Evolutionary conservation across 192 early-diverging fungal species (phyloP).

Genomic region (Backusella sp.): DNA sequence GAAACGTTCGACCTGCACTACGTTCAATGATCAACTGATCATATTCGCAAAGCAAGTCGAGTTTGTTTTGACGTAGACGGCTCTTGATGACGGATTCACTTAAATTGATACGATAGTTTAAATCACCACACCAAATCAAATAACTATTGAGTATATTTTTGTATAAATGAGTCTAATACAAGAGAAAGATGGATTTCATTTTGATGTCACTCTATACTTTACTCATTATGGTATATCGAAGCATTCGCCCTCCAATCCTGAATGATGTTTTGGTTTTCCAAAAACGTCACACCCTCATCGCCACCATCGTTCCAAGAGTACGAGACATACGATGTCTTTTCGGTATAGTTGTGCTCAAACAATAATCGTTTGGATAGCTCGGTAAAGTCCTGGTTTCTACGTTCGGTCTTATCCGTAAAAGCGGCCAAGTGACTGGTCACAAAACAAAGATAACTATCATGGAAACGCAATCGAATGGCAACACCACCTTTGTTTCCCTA

Average conservation of each 20-base stretch:
- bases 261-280: slow-evolving; percentile 12
- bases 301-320: slow-evolving; percentile 35
- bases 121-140: slow-evolving; percentile 90
- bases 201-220: slow-evolving; percentile 22
- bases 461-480: slow-evolving; percentile 70
- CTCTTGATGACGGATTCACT: slow-evolving; percentile 61
- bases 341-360: slow-evolving; percentile 45
- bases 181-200: too few relatives aligned
- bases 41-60: slow-evolving; percentile 64
- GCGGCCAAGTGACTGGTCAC: slow-evolving; percentile 94
- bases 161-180: neutral
- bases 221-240: slow-evolving; percentile 71
- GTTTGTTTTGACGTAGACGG: slow-evolving; percentile 52
- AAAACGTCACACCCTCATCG: slow-evolving; percentile 31
- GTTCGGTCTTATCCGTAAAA: slow-evolving; percentile 69
- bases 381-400: slow-evolving; percentile 87
- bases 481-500: slow-evolving; percentile 95
- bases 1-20: slow-evolving; percentile 67
- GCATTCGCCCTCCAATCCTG: slow-evolving; percentile 23
- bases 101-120: slow-evolving; percentile 88
- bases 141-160: slow-evolving; percentile 37
- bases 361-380: slow-evolving; percentile 74
- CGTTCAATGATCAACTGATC: slow-evolving; percentile 83
- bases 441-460: slow-evolving; percentile 82
- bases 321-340: slow-evolving; percentile 12